phyloP scores from a whole-genome alignment of 495 filamentous ascomycete species.

The Mycothermus thermophilus region DNA sequence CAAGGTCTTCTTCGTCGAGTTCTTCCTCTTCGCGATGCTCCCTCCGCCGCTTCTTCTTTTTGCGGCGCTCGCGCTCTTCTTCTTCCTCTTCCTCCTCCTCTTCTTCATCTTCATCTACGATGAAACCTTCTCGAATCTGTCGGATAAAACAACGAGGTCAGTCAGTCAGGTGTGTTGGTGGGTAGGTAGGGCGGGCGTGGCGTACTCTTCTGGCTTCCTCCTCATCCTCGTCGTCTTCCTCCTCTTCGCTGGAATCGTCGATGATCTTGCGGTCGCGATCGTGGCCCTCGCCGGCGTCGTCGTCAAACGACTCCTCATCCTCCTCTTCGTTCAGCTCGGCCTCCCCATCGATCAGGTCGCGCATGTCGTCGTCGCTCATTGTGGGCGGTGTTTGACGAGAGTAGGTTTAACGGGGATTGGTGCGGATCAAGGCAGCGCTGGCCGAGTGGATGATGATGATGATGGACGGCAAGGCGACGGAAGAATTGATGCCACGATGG shows the following conservation, averaged over 20 bases:
- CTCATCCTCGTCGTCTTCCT: constrained; percentile 91
- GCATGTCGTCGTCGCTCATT: constrained; percentile 48
- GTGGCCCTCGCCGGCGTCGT: constrained; percentile 51
- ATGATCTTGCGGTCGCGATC: constrained; percentile 20
- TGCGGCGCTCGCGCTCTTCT: constrained; percentile 46
- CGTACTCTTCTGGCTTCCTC: constrained; percentile 49
- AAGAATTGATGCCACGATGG: not conserved
- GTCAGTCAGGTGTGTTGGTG: not conserved
- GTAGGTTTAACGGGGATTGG: too few species aligned
- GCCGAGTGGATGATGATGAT: too few species aligned
- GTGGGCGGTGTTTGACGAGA: too few species aligned
- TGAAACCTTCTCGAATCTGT: constrained; percentile 86
- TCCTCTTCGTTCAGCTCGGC: constrained; percentile 84
- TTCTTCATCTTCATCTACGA: constrained; percentile 86
- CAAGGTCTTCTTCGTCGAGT: constrained; percentile 91
- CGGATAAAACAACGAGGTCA: not conserved
- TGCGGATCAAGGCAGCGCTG: too few species aligned
- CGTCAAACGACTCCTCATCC: constrained; percentile 76
- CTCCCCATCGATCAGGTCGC: constrained; percentile 68
- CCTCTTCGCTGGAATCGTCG: constrained; percentile 86
- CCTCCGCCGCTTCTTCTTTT: constrained; percentile 45
- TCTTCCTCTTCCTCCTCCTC: constrained; percentile 54
- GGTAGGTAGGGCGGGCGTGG: not conserved
- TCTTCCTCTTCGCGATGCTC: constrained; percentile 30
- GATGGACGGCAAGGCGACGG: too few species aligned